A percentile compares a stretch with the other conserved stretches of the same genome.
Evolutionary conservation across 768 basidiomycete species (phyloP).

Genomic region (Rubroboletus pulcherrimus): DNA sequence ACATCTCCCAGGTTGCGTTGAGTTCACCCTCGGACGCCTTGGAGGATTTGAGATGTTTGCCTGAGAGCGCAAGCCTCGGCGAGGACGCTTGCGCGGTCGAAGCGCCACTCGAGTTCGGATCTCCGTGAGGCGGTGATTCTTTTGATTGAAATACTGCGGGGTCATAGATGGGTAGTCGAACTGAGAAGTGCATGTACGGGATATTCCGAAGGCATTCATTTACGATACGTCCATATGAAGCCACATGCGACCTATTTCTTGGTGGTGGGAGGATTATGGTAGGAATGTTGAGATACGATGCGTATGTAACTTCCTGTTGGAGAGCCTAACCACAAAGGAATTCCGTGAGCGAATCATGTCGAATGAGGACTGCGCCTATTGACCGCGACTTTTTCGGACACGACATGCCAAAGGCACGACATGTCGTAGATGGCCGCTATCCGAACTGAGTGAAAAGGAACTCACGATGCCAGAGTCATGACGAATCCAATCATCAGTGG

Average conservation of each 20-base stretch:
- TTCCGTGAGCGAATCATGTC: constrained; percentile 12
- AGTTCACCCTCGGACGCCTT: constrained; percentile 52
- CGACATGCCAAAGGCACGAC: constrained; percentile 13
- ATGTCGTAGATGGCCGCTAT: constrained; percentile 3
- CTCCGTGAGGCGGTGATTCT: constrained; percentile 26
- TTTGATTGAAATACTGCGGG: constrained; percentile 53
- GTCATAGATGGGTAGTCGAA: constrained; percentile 81
- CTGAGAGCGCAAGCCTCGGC: constrained; percentile 14
- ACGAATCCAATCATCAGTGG: constrained; percentile 87
- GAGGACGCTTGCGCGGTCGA: constrained; percentile 20
- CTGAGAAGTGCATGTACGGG: constrained; percentile 74
- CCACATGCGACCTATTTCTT: constrained; percentile 73
- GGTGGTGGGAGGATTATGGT: constrained; percentile 88
- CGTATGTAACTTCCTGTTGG: constrained; percentile 88
- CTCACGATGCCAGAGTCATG: constrained; percentile 94
- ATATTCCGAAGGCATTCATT: constrained; percentile 68
- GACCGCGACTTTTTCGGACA: constrained; percentile 12
- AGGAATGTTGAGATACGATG: constrained; percentile 85
- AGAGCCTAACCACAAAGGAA: constrained; percentile 58
- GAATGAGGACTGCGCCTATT: constrained; percentile 17
- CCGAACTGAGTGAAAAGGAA: constrained; percentile 15
- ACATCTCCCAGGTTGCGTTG: constrained; percentile 94
- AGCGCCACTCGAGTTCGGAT: constrained; percentile 28
- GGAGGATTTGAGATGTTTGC: constrained; percentile 24
- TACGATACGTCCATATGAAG: constrained; percentile 91